Percentiles rank a stretch among this genome's conserved stretches.
These are phyloP conservation scores for Brassica juncea DNA, from an alignment of 345 rosid species.

Conservation along the genomic window DNA sequence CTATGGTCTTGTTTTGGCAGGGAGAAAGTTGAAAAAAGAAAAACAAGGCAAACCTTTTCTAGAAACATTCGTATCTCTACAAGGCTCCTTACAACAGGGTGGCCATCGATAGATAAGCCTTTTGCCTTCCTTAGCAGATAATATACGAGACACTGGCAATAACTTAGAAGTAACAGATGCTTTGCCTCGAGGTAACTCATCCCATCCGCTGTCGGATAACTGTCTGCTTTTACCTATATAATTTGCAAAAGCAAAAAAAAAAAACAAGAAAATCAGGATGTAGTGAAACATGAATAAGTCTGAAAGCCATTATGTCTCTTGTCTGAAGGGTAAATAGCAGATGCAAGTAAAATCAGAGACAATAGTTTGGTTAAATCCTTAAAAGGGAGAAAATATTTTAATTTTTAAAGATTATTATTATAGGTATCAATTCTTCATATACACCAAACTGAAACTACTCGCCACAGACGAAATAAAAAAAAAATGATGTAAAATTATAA, in stretches of 20 bases:
- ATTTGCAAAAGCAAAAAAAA: not conserved
- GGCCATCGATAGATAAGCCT: slow-evolving; percentile 77
- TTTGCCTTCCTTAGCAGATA: slow-evolving; percentile 79
- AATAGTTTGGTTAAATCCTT: not conserved
- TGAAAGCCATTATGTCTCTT: not conserved
- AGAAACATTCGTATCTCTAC: slow-evolving; percentile 82
- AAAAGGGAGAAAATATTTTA: not conserved
- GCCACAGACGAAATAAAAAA: not conserved
- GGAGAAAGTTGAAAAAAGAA: not conserved
- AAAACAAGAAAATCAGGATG: slow-evolving; percentile 5
- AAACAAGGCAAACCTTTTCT: slow-evolving; percentile 66
- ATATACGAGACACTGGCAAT: slow-evolving; percentile 83
- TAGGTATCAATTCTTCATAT: not conserved
- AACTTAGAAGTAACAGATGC: slow-evolving; percentile 73
- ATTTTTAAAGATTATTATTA: too few relatives aligned
- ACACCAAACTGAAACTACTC: not conserved
- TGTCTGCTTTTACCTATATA: slow-evolving; percentile 77
- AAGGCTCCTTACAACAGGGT: slow-evolving; percentile 78
- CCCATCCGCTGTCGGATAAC: slow-evolving; percentile 72
- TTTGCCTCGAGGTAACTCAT: slow-evolving; percentile 91
- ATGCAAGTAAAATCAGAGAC: not conserved
- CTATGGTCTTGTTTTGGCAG: not conserved
- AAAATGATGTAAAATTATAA: not conserved
- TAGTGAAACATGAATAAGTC: not conserved
- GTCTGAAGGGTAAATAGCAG: not conserved